Conservation (phyloP, 768 basidiomycete species). For the Dioszegia aurantiaca region DNA sequence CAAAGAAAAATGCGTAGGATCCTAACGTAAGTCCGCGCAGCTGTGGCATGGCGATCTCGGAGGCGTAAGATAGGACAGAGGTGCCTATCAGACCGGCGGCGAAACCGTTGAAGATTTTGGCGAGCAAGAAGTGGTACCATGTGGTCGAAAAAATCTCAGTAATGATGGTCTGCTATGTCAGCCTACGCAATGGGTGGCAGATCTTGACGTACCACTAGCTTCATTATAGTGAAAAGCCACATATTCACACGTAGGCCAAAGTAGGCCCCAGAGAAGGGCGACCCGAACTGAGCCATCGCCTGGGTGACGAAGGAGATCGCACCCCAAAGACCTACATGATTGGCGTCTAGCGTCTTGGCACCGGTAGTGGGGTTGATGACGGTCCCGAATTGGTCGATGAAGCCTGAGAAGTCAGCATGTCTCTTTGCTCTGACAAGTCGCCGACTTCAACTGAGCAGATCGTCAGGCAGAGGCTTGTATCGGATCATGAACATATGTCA, state of each 20-base stretch:
- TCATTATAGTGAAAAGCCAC: conserved; percentile 23
- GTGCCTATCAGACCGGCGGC: conserved; percentile 20
- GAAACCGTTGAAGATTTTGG: conserved; percentile 18
- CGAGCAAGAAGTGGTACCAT: conserved; percentile 20
- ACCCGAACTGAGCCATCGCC: conserved; percentile 9
- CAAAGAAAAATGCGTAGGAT: conserved; percentile 19
- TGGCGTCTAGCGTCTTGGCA: conserved; percentile 9
- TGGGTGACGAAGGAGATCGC: conserved; percentile 19
- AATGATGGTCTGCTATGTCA: conserved; percentile 21
- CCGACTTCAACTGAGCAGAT: too few species aligned
- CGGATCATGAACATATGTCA: too few species aligned
- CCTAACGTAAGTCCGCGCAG: conserved; percentile 14
- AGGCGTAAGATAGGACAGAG: conserved; percentile 19
- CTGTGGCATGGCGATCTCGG: conserved; percentile 21
- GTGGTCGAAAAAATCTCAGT: conserved; percentile 24
- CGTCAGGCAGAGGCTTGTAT: too few species aligned
- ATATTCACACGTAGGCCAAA: conserved; percentile 28
- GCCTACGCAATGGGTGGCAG: conserved; percentile 4
- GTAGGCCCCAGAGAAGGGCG: conserved; percentile 21
- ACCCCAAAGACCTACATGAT: conserved; percentile 29
- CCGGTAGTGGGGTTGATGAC: conserved; percentile 16
- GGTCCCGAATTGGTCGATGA: conserved; percentile 16
- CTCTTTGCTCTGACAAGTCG: too few species aligned
- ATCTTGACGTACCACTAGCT: conserved; percentile 15
- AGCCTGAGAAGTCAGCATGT: too few species aligned